These are phyloP conservation scores for Smallanthus sonchifolius DNA, from an alignment of 129 eudicot genomes.

Conservation along the genomic window DNA sequence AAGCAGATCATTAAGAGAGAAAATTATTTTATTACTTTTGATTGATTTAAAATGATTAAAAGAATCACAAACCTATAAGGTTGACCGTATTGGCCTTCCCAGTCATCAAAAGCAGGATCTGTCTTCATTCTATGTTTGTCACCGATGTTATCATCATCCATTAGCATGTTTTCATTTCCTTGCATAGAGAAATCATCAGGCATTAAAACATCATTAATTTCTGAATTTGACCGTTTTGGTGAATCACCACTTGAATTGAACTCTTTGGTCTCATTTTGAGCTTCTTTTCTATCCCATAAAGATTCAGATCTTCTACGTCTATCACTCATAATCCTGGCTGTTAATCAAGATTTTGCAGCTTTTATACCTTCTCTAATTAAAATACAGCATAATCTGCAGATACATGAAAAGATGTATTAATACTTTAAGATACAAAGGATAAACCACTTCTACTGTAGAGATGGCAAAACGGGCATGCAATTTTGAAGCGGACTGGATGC, in stretches of 20 bases:
- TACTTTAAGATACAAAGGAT: not conserved
- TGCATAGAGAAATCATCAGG: conserved; percentile 35
- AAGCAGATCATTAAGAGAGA: not conserved
- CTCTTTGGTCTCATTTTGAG: conserved; percentile 32
- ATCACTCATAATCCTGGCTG: conserved; percentile 45
- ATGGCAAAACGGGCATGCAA: not conserved
- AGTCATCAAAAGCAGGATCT: conserved; percentile 47
- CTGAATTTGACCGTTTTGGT: conserved; percentile 30
- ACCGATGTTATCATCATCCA: conserved; percentile 12
- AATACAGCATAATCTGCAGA: conserved; percentile 33
- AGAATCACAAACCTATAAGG: conserved; percentile 46
- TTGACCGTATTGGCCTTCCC: conserved; percentile 34
- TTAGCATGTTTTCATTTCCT: conserved; percentile 25
- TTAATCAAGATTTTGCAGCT: conserved; percentile 23
- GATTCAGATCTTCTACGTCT: conserved; percentile 41
- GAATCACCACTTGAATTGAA: conserved; percentile 25
- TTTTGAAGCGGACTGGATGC: not conserved
- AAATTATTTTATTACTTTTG: not conserved
- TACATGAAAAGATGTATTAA: not conserved
- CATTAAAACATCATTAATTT: conserved; percentile 17
- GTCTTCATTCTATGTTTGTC: conserved; percentile 29
- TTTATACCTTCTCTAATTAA: conserved; percentile 24
- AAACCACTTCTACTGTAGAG: not conserved
- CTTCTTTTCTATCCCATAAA: conserved; percentile 43
- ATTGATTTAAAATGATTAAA: not conserved